These are phyloP conservation scores for Xanthoparmelia taractica DNA, from an alignment of 495 filamentous ascomycete genomes.

Conservation along the genomic window DNA sequence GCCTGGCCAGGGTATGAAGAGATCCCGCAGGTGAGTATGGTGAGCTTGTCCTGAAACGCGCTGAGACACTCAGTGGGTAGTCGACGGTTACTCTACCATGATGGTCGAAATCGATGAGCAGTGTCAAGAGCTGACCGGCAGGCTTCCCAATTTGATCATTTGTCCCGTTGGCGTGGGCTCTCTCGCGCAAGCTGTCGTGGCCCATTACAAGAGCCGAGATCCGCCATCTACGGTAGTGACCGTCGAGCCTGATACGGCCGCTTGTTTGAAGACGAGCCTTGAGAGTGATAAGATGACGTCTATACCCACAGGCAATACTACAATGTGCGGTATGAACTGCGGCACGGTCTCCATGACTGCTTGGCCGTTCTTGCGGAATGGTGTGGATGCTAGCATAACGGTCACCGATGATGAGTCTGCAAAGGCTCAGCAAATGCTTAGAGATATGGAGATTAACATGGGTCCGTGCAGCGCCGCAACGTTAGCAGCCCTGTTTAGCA, in stretches of 20 bases:
- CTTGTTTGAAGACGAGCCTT: slow-evolving; percentile 49
- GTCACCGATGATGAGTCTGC: slow-evolving; percentile 52
- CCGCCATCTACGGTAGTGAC: slow-evolving; percentile 38
- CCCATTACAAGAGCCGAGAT: slow-evolving; percentile 44
- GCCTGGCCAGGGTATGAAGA: slow-evolving; percentile 54
- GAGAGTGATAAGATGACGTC: slow-evolving; percentile 35
- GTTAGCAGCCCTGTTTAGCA: slow-evolving; percentile 47
- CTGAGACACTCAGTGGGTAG: slow-evolving; percentile 47
- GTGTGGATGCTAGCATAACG: slow-evolving; percentile 51
- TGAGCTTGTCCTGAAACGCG: neutral
- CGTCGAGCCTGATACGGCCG: slow-evolving; percentile 58
- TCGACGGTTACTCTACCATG: slow-evolving; percentile 66
- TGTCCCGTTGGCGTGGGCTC: slow-evolving; percentile 60
- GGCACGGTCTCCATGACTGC: slow-evolving; percentile 56
- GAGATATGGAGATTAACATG: slow-evolving; percentile 37
- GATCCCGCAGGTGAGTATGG: slow-evolving; percentile 41
- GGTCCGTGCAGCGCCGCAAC: slow-evolving; percentile 61
- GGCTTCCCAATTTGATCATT: slow-evolving; percentile 32
- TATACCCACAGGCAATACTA: slow-evolving; percentile 46
- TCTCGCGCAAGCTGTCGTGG: slow-evolving; percentile 52
- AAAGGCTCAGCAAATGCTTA: slow-evolving; percentile 42
- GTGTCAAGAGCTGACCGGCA: slow-evolving; percentile 24
- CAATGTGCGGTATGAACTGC: slow-evolving; percentile 64
- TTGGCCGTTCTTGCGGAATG: slow-evolving; percentile 48
- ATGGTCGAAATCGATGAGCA: slow-evolving; percentile 54